These are phyloP conservation scores for Verruconis gallopava DNA, from an alignment of 2,329 filamentous ascomycete genomes.

Conservation along the genomic window DNA sequence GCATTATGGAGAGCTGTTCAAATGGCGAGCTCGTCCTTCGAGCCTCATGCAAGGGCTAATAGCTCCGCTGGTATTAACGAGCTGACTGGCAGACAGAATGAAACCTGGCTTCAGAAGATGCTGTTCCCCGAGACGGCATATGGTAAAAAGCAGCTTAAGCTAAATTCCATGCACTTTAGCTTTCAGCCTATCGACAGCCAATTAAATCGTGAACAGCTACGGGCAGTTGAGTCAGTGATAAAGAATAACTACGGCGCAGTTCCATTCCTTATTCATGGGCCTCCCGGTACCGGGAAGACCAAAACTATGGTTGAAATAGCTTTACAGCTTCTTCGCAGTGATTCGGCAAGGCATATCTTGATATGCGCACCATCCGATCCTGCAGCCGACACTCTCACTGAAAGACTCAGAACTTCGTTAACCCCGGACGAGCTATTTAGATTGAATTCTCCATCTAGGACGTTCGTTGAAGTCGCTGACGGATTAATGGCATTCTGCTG, in stretches of 20 bases:
- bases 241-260: slow-evolving; percentile 29
- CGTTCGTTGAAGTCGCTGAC: slow-evolving; percentile 30
- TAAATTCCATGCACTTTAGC: slow-evolving; percentile 24
- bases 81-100: neutral
- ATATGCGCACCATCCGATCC: slow-evolving; percentile 35
- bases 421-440: slow-evolving; percentile 26
- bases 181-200: slow-evolving; percentile 26
- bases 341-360: slow-evolving; percentile 22
- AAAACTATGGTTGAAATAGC: slow-evolving; percentile 37
- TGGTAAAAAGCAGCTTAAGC: slow-evolving; percentile 24
- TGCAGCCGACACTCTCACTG: slow-evolving; percentile 31
- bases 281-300: slow-evolving; percentile 40
- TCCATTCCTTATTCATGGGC: slow-evolving; percentile 36
- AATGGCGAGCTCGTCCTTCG: neutral
- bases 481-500: slow-evolving; percentile 27
- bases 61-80: neutral
- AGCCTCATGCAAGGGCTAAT: neutral
- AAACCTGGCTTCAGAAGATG: slow-evolving; percentile 25
- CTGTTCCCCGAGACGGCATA: slow-evolving; percentile 29
- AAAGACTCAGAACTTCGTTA: slow-evolving; percentile 26
- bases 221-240: slow-evolving; percentile 31
- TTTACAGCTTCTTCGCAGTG: slow-evolving; percentile 17
- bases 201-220: slow-evolving; percentile 36
- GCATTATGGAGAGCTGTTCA: neutral
- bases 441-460: slow-evolving; percentile 27